These are phyloP conservation scores for Urochloa ruziziensis DNA, from an alignment of 176 grass and related monocot genomes.

Conservation along the genomic window DNA sequence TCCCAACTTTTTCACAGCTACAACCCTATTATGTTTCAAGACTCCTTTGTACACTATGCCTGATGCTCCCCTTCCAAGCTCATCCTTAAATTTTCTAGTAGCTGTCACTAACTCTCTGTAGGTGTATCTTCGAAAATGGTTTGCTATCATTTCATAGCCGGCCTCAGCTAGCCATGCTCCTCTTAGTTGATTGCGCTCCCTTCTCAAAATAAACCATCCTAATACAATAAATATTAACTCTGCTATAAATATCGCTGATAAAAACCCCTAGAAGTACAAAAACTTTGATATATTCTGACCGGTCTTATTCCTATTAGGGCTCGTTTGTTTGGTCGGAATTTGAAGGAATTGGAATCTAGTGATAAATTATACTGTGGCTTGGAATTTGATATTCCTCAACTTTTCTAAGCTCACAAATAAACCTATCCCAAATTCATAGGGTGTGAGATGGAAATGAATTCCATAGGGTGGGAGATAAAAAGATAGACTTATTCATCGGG, in stretches of 20 bases:
- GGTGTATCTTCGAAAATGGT: slow-evolving; percentile 31
- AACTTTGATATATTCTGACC: not conserved
- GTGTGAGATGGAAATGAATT: too few species aligned
- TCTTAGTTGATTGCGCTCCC: not conserved
- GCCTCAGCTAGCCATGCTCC: slow-evolving; percentile 34
- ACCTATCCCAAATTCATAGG: too few species aligned
- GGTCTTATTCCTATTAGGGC: not conserved
- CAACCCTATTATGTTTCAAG: not conserved
- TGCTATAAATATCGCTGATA: slow-evolving; percentile 27
- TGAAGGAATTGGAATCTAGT: too few species aligned
- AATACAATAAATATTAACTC: slow-evolving; percentile 20
- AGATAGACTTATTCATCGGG: too few species aligned
- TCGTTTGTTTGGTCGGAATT: too few species aligned
- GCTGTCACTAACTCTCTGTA: slow-evolving; percentile 19
- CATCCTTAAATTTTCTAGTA: slow-evolving; percentile 25
- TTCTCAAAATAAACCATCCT: slow-evolving; percentile 39
- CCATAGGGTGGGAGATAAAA: too few species aligned
- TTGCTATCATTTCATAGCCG: slow-evolving; percentile 31
- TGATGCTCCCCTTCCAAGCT: slow-evolving; percentile 33
- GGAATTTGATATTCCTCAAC: too few species aligned
- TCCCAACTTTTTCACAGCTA: slow-evolving; percentile 28
- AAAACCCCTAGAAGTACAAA: slow-evolving; percentile 40
- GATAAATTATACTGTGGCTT: too few species aligned
- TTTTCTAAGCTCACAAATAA: too few species aligned
- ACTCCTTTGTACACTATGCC: slow-evolving; percentile 24